These are phyloP conservation scores for Rosa multiflora DNA, from an alignment of 306 rosid genomes.

Conservation along the genomic window DNA sequence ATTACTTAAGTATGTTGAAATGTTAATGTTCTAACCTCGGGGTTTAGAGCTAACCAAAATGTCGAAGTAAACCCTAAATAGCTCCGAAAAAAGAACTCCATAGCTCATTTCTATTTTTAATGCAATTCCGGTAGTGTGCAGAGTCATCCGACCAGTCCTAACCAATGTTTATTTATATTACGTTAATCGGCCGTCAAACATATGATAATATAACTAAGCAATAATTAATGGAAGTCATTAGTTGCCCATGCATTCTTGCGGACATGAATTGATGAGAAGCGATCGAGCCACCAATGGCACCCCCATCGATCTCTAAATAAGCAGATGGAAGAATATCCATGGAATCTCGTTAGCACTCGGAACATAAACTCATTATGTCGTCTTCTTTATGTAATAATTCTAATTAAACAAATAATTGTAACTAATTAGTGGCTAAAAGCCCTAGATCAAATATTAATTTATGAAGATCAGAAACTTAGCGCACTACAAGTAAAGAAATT, in stretches of 20 bases:
- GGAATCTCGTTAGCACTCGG: constrained; percentile 4
- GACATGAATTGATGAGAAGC: not conserved
- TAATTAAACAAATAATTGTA: not conserved
- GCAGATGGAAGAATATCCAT: constrained; percentile 13
- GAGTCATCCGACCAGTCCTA: too few species aligned
- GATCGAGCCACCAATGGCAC: not conserved
- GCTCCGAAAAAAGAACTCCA: too few species aligned
- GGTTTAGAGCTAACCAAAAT: too few species aligned
- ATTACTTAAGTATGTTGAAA: too few species aligned
- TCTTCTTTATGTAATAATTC: not conserved
- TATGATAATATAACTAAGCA: not conserved
- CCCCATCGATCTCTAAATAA: not conserved
- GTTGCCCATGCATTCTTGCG: not conserved
- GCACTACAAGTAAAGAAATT: not conserved
- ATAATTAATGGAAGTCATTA: not conserved
- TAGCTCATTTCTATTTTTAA: too few species aligned
- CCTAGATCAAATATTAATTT: not conserved
- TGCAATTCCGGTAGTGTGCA: too few species aligned
- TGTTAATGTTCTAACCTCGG: too few species aligned
- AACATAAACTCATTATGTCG: constrained; percentile 7
- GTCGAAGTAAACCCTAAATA: too few species aligned
- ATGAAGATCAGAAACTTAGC: not conserved
- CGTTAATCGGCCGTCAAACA: too few species aligned
- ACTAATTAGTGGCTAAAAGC: not conserved
- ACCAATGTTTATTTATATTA: too few species aligned